A percentile compares a stretch with the other conserved stretches of the same genome.
Conservation (phyloP, 768 basidiomycete species). For the Rhizopogon rudus region DNA sequence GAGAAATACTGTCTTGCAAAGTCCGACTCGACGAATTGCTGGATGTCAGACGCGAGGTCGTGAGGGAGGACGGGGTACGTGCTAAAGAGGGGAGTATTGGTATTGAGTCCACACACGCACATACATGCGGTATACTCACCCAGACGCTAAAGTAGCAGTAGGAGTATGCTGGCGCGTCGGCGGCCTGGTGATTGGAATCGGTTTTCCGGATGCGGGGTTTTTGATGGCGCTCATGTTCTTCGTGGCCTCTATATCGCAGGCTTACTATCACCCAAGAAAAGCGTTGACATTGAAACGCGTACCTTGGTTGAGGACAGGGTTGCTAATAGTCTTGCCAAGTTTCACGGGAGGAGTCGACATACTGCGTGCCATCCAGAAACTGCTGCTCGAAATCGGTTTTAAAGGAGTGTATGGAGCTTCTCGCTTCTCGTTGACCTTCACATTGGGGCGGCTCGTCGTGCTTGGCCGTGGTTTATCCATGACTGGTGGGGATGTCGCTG, state of each 20-base stretch:
- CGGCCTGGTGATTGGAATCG: conserved; percentile 52
- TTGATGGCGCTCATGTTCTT: conserved; percentile 73
- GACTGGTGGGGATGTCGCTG: conserved; percentile 11
- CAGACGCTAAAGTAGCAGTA: conserved; percentile 52
- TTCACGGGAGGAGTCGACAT: conserved; percentile 38
- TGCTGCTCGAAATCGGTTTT: conserved; percentile 32
- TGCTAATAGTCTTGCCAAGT: conserved; percentile 63
- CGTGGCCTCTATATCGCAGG: conserved; percentile 47
- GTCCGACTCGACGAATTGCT: conserved; percentile 81
- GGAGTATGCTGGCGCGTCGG: conserved; percentile 24
- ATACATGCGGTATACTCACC: conserved; percentile 38
- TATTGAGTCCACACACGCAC: not conserved
- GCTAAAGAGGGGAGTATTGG: conserved; percentile 32
- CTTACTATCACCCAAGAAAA: not conserved
- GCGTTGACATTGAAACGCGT: conserved; percentile 12
- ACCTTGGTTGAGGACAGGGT: conserved; percentile 70
- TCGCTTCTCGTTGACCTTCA: conserved; percentile 24
- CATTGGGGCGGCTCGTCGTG: conserved; percentile 17
- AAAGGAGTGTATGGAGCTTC: conserved; percentile 39
- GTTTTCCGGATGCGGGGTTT: conserved; percentile 53
- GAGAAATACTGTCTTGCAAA: conserved; percentile 89
- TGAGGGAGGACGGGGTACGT: conserved; percentile 74
- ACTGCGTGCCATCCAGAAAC: conserved; percentile 30
- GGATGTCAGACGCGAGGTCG: conserved; percentile 79
- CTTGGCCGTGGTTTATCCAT: conserved; percentile 28